Conservation (phyloP, 192 early-diverging fungal species). For the Cetraspora pellucida region DNA sequence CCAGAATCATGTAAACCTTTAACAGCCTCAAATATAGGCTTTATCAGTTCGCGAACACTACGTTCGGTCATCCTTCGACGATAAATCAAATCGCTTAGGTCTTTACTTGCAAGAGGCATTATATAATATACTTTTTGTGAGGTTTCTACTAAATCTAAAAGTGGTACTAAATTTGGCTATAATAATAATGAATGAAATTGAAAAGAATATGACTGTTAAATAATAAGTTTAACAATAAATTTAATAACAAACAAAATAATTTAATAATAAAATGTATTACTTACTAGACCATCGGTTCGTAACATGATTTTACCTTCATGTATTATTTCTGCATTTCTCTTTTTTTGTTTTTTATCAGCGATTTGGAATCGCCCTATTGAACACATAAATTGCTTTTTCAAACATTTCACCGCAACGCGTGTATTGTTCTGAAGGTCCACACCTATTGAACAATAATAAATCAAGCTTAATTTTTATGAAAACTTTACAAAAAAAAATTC, state of each 20-base stretch:
- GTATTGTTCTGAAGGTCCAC: not conserved
- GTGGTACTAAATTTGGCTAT: constrained; percentile 7
- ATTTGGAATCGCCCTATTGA: constrained; percentile 1
- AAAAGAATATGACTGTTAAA: not conserved
- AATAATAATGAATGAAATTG: not conserved
- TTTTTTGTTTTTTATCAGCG: constrained; percentile 17
- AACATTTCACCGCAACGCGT: constrained; percentile 22
- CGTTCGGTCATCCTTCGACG: constrained; percentile 3
- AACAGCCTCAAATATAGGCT: constrained; percentile 25
- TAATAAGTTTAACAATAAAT: not conserved
- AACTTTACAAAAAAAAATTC: not conserved
- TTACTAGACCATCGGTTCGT: constrained; percentile 13
- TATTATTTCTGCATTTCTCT: constrained; percentile 24
- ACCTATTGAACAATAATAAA: not conserved
- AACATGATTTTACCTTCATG: constrained; percentile 31
- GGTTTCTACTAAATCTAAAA: constrained; percentile 26
- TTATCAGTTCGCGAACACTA: constrained; percentile 13
- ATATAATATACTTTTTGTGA: constrained; percentile 26
- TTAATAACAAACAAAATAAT: not conserved
- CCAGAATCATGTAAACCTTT: constrained; percentile 25
- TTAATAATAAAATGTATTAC: not conserved
- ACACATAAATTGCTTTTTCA: constrained; percentile 23
- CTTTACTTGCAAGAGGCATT: constrained; percentile 29
- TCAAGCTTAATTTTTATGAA: not conserved
- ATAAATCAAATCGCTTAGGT: constrained; percentile 26